These are phyloP conservation scores for Oryza nivara DNA, from an alignment of 176 grass and related monocot species.

Conservation along the genomic window DNA sequence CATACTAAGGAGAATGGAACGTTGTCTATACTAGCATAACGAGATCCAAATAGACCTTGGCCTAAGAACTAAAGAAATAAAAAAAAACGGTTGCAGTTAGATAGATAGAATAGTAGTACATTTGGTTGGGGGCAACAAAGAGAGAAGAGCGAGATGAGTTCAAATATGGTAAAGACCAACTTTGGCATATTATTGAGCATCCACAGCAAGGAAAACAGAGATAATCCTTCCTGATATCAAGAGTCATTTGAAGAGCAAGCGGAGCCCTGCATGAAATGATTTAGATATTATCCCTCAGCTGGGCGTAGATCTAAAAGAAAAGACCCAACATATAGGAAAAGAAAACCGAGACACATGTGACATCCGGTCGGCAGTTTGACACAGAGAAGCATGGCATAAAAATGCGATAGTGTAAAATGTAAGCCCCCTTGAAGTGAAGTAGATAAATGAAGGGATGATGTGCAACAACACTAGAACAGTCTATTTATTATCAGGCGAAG, in stretches of 20 bases:
- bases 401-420: background rate
- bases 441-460: no score
- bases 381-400: background rate
- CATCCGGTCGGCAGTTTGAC: background rate
- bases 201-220: conserved; percentile 25
- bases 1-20: conserved; percentile 36
- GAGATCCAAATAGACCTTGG: conserved; percentile 36
- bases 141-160: background rate
- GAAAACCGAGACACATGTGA: background rate
- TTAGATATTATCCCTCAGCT: background rate
- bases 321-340: background rate
- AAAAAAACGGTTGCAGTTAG: background rate
- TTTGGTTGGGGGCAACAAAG: background rate
- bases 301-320: background rate
- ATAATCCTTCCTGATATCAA: conserved; percentile 52
- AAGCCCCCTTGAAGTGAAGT: background rate
- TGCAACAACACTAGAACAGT: background rate
- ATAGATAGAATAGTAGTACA: conserved; percentile 10
- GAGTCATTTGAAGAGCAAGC: conserved; percentile 54
- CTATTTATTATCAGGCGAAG: background rate
- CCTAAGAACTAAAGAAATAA: conserved; percentile 12
- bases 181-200: conserved; percentile 40
- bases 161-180: conserved; percentile 26
- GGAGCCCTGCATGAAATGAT: conserved; percentile 38
- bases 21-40: conserved; percentile 21